Conservation (phyloP, 352 stramenopile genomes). For the Elongisporangium anandrum region DNA sequence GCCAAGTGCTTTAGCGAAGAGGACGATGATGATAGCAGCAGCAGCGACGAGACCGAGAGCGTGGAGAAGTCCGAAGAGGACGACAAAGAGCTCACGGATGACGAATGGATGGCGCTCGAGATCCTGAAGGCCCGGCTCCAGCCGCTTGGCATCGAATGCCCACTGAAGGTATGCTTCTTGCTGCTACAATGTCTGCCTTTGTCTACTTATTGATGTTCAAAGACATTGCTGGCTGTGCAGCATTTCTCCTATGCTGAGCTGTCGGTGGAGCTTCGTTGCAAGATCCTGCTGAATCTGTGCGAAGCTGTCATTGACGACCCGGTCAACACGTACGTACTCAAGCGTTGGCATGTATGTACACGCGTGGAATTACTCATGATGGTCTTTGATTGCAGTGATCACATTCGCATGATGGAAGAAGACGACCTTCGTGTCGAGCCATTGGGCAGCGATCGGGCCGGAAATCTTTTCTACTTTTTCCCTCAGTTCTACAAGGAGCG, state of each 20-base stretch:
- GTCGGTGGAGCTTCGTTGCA: slow-evolving; percentile 64
- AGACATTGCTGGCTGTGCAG: slow-evolving; percentile 25
- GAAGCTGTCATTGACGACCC: slow-evolving; percentile 79
- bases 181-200: too few relatives aligned
- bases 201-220: too few relatives aligned
- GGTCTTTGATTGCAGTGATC: slow-evolving; percentile 34
- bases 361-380: too few relatives aligned
- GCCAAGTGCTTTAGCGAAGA: slow-evolving; percentile 43
- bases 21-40: slow-evolving; percentile 28
- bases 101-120: slow-evolving; percentile 70
- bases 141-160: slow-evolving; percentile 43
- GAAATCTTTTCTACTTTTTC: slow-evolving; percentile 82
- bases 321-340: slow-evolving; percentile 50
- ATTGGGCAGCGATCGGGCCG: slow-evolving; percentile 63
- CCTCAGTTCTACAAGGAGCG: slow-evolving; percentile 85
- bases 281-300: slow-evolving; percentile 79
- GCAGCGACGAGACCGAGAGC: slow-evolving; percentile 9
- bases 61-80: slow-evolving; percentile 4
- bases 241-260: slow-evolving; percentile 75
- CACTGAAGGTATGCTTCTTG: slow-evolving; percentile 59
- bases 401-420: slow-evolving; percentile 85
- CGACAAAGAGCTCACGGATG: slow-evolving; percentile 54
- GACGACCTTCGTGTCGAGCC: slow-evolving; percentile 78
- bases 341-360: neutral
- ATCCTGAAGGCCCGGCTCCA: slow-evolving; percentile 55